Evolutionary conservation across 2,329 filamentous ascomycete genomes (phyloP), one percentile per base, ranked within the genome.

Genomic region (Fusarium bulbicola): DNA sequence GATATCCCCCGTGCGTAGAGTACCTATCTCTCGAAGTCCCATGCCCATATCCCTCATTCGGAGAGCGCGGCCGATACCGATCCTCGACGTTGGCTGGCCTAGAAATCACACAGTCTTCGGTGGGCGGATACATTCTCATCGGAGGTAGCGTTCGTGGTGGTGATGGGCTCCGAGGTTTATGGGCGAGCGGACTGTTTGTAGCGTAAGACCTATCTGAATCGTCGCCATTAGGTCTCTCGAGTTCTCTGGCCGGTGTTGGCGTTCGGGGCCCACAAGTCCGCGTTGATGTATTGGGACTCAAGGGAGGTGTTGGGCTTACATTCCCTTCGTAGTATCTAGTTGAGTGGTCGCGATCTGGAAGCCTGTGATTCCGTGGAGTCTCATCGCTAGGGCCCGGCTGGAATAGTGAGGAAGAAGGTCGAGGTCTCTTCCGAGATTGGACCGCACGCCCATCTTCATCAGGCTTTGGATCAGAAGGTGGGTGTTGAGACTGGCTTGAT

Each of bases 151-250:
- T 3, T 4, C 5, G 15, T 6, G 21, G 15, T 18, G 15, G 15
- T 7, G 46, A 3, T 16, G 28, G 16, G 15, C 15, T 21, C 28
- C 1, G 28, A n/a, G 11, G 4, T 3, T 5, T 9, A 14, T 10
- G 2, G 21, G 6, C 15, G 15, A 2, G 15, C 15, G 15, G 4
- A 13, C 16, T 13, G 6, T 28, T 32, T 18, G 6, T 3, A 18
- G 21, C 4, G 8, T 4, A 3, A 5, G 16, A 5, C 2, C 3
- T 13, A 5, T 2, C 5, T 11, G 46, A 18, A 2, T 5, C 5
- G 5, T 32, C 28, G 10, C 15, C 15, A 18, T 5, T 30, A 1
- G 20, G 1, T 18, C 28, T n/a, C 28, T 8, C 15, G 11, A 13
- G 3, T 7, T 3, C 2, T 2, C 1, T 16, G 3, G 11, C 15